Percentiles rank a stretch among this genome's conserved stretches.
Conservation (phyloP, 768 basidiomycete genomes). For the Lactarius akahatsu region DNA sequence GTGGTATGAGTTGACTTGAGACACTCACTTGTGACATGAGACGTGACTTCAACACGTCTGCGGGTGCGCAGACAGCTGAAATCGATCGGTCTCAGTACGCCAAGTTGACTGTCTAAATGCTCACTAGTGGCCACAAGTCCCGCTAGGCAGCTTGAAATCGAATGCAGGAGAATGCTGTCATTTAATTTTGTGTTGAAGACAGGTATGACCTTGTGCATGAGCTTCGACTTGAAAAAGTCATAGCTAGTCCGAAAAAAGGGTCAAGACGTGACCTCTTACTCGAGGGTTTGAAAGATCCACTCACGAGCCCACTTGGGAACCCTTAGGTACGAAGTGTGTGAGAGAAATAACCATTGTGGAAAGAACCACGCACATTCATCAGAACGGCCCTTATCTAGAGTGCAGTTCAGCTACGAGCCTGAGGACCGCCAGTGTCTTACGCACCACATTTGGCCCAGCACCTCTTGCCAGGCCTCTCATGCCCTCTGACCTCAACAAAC, state of each 20-base stretch:
- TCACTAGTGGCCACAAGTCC: constrained; percentile 77
- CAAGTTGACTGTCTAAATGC: constrained; percentile 31
- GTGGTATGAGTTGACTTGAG: not conserved
- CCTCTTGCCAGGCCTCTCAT: constrained; percentile 67
- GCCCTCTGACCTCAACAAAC: constrained; percentile 68
- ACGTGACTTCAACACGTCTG: constrained; percentile 72
- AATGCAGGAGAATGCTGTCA: constrained; percentile 67
- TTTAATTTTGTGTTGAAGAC: constrained; percentile 57
- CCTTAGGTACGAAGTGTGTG: constrained; percentile 40
- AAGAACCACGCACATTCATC: constrained; percentile 62
- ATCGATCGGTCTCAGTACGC: not conserved
- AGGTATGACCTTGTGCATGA: constrained; percentile 55
- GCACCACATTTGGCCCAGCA: constrained; percentile 73
- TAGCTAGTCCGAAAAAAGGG: constrained; percentile 47
- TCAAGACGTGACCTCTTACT: constrained; percentile 5
- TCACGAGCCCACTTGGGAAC: constrained; percentile 82
- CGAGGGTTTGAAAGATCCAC: constrained; percentile 34
- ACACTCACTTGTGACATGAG: constrained; percentile 70
- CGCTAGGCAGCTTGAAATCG: constrained; percentile 63
- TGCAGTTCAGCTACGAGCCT: constrained; percentile 17
- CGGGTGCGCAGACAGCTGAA: constrained; percentile 74
- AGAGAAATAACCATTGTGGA: constrained; percentile 16
- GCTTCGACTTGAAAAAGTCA: constrained; percentile 66
- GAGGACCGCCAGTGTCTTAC: constrained; percentile 31
- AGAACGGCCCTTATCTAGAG: constrained; percentile 58